Base-by-base conservation (phyloP, 2,329 filamentous ascomycete species). In the Fusarium beomiforme region DNA sequence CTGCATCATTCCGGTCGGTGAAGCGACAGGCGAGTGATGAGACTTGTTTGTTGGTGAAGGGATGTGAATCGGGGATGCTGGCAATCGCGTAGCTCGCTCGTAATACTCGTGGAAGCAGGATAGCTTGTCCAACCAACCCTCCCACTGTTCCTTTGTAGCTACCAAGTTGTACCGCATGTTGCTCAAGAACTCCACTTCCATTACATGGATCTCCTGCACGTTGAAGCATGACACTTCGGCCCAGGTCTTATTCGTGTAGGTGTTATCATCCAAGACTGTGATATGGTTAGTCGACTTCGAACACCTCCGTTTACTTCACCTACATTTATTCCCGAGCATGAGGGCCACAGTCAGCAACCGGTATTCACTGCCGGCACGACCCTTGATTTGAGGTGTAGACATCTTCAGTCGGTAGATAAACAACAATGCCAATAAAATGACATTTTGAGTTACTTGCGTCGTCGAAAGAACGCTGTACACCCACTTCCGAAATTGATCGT, bases 181-280 rank as follows among this genome's bases (percentile, higher is more conserved):
- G 85, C 95, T 98, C 70, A 99, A 85, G 76, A 99, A 99, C 80
- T 99, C 96, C n/a, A 99, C 96, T 80, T 99, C 96, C 96, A 99
- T 99, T 46, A 98, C 92, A 79, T 99, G 96, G 55, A 99, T 97
- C 81, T 99, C 96, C 67, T 92, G 90, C 16, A 98, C 95, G 3
- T 93, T 91, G 67, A 99, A 97, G 46, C 93, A 93, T 2, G 96
- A 98, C 14, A 99, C 96, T 77, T 99, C 96, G 5, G 95, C 96
- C 96, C 96, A 99, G 0, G 96, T 99, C 85, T 98, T 98, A 85
- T 99, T 99, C 39, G 96, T 98, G 82, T 99, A 99, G 0, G 96
- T 98, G 80, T 98, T 99, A 81, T 99, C 96, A 79, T 99, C 96
- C 76, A 99, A 84, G 79, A 98, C 91, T 93, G 69, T 37, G n/a